Base-by-base conservation (phyloP, 2,329 filamentous ascomycete species). In the Ophiocordyceps unilateralis region DNA sequence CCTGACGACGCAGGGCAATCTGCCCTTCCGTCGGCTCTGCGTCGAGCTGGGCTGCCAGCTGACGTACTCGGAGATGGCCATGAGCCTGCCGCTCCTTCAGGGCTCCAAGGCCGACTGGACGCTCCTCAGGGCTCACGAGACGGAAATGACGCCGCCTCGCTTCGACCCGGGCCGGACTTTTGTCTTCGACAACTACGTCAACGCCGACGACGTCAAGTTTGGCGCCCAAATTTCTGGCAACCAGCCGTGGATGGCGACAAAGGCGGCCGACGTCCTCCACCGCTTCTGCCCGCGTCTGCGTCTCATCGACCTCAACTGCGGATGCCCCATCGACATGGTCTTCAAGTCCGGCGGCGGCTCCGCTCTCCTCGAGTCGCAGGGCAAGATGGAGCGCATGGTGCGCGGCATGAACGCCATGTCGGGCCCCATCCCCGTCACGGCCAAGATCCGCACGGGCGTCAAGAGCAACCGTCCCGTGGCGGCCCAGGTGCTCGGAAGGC, bases 61-160 rank as follows among this genome's bases (percentile, higher is more conserved):
- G 41, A 98, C 91, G 0, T 98, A 94, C 67, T 96, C 89, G 0
- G 91, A 98, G 62, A 98, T 98, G 91, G 91, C 89, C 4, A 83
- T 98, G 74, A 80, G 85, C 23, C 67, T 93, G 60, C 88, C 89
- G 10, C 65, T 98, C 37, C 72, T 98, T 6, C 87, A 95, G 60
- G 91, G 91, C 30, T 76, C 83, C 49, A 93, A 89, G 62, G 72
- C 80, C 2, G 91, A 98, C 65, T 98, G 91, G 91, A 87, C 91
- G 19, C 68, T 98, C 44, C 76, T 96, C 70, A 93, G 91, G 61
- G 85, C 85, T 3, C 91, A 98, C 57, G 78, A 87, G 57, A 83
- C 80, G 7, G 91, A 98, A 61, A 68, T 81, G 17, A 61, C 66
- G 20, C 76, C 86, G 21, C 89, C 89, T 17, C 74, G 71, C 30